Percentiles rank a stretch among this genome's conserved stretches.
Evolutionary conservation across 305 asterid species (phyloP).

Genomic region (Fraxinus baroniana): DNA sequence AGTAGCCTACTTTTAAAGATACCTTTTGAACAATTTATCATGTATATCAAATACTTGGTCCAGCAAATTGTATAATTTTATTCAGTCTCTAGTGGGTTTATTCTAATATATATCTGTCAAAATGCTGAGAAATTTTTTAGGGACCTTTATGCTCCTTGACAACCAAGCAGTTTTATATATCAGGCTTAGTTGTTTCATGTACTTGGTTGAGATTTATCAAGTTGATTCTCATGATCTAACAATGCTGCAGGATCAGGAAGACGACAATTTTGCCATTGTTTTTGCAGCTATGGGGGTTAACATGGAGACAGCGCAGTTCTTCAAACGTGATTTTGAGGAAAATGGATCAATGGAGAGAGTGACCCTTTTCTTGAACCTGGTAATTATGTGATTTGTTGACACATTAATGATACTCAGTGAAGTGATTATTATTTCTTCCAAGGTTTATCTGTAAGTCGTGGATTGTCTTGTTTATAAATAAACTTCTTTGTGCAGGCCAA

Average conservation of each 20-base stretch:
- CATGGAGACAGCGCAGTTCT: constrained; percentile 99
- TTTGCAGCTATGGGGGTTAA: constrained; percentile 99
- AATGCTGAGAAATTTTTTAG: not conserved
- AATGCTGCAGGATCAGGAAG: constrained; percentile 63
- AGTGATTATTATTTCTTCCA: not conserved
- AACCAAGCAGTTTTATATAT: not conserved
- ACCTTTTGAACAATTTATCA: not conserved
- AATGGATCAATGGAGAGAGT: constrained; percentile 99
- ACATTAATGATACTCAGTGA: not conserved
- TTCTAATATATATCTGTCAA: not conserved
- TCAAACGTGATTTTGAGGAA: constrained; percentile 98
- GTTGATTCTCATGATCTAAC: constrained; percentile 24
- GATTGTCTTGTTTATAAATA: constrained; percentile 14
- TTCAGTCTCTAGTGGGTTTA: not conserved
- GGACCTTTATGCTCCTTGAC: not conserved
- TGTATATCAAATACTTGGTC: not conserved
- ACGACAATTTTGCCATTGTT: constrained; percentile 96
- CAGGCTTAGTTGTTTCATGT: not conserved
- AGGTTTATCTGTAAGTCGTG: constrained; percentile 3
- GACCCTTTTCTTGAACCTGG: constrained; percentile 92
- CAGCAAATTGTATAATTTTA: not conserved
- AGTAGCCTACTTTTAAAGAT: not conserved
- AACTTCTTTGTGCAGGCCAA: constrained; percentile 62
- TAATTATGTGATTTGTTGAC: constrained; percentile 22
- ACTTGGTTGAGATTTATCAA: constrained; percentile 11